Evolutionary conservation across 169 alveolate genomes (phyloP).

Genomic region (Cyclospora cayetanensis): DNA sequence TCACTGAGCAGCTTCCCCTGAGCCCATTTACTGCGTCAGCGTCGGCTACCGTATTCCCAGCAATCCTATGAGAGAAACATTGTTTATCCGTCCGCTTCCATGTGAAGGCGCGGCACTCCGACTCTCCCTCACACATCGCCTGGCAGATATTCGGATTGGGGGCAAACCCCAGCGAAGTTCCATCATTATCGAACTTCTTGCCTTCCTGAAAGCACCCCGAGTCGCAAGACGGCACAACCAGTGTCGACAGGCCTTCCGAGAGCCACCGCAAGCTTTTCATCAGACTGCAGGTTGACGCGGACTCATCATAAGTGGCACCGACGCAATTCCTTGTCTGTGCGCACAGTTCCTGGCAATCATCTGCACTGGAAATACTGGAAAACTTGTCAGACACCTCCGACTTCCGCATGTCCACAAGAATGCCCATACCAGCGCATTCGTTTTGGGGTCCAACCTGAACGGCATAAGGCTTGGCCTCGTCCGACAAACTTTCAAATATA

Average conservation of each 20-base stretch:
- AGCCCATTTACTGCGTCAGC: too few relatives aligned
- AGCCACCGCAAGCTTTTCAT: not conserved
- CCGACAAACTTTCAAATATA: not conserved
- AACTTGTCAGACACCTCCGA: not conserved
- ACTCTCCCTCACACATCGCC: not conserved
- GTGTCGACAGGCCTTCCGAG: not conserved
- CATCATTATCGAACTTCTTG: not conserved
- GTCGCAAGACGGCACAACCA: not conserved
- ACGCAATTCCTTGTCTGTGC: not conserved
- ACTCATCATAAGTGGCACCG: not conserved
- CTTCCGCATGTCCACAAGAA: too few relatives aligned
- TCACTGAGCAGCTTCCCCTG: too few relatives aligned
- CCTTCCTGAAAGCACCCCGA: not conserved
- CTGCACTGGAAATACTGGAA: not conserved
- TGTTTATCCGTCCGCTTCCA: slow-evolving; percentile 17
- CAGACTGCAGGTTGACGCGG: not conserved
- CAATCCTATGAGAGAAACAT: too few relatives aligned
- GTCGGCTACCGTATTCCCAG: too few relatives aligned
- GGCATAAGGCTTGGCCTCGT: not conserved
- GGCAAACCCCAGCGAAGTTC: not conserved
- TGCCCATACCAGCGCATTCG: not conserved
- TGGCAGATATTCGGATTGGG: slow-evolving; percentile 16
- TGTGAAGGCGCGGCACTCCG: not conserved
- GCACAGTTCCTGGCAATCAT: not conserved
- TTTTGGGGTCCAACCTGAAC: too few relatives aligned